Evolutionary conservation across 2,329 filamentous ascomycete species (phyloP).

Genomic region (Paradendryphiella salina): DNA sequence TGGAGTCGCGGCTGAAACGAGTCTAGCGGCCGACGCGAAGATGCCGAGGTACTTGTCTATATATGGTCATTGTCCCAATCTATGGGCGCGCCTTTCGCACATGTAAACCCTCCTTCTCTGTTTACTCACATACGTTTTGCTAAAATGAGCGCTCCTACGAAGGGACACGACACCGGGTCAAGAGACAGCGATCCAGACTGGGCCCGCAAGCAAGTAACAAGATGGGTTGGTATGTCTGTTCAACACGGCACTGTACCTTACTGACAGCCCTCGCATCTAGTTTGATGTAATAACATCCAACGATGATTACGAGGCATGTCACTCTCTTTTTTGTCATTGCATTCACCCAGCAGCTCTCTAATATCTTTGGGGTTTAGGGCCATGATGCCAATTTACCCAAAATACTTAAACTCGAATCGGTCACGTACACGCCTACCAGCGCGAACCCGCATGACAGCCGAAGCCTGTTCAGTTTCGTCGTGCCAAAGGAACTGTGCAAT

Average conservation of each 20-base stretch:
- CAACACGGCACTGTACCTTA: neutral
- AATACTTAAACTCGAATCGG: slow-evolving; percentile 43
- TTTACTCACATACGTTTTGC: neutral
- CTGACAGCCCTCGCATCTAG: slow-evolving; percentile 10
- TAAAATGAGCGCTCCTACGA: neutral
- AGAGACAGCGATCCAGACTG: no score
- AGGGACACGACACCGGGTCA: slow-evolving; percentile 4
- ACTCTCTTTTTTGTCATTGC: neutral
- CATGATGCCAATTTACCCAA: slow-evolving; percentile 39
- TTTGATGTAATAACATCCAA: slow-evolving; percentile 25
- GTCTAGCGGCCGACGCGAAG: slow-evolving; percentile 1
- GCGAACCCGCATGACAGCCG: slow-evolving; percentile 40
- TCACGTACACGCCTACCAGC: slow-evolving; percentile 32
- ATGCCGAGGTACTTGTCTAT: neutral
- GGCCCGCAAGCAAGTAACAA: slow-evolving; percentile 10
- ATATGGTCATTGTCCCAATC: neutral
- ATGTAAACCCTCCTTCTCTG: neutral
- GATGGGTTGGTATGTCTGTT: slow-evolving; percentile 17
- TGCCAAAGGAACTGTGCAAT: slow-evolving; percentile 51
- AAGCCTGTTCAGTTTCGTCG: slow-evolving; percentile 51
- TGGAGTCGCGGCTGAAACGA: neutral
- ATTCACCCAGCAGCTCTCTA: neutral
- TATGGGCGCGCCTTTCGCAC: neutral
- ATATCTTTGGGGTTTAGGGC: slow-evolving; percentile 25
- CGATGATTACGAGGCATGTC: slow-evolving; percentile 31